Conservation (phyloP, 73 alveolate species). For the Breviolum minutum region DNA sequence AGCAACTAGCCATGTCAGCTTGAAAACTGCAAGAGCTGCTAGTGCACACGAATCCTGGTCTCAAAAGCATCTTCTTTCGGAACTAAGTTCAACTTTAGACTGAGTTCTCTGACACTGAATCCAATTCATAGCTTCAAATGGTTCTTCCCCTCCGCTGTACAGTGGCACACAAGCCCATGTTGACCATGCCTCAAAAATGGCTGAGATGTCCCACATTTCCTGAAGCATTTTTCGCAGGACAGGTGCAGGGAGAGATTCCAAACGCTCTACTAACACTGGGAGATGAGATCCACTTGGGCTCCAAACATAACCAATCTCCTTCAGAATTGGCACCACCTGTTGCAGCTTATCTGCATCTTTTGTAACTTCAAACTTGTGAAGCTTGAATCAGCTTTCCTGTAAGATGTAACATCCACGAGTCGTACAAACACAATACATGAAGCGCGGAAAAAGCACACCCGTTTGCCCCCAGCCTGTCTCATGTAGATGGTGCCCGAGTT, state of each 20-base stretch:
- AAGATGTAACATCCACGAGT: background rate
- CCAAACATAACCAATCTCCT: slow-evolving; percentile 61
- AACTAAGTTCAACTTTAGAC: too few relatives aligned
- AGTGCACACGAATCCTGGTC: too few relatives aligned
- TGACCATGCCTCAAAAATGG: slow-evolving; percentile 56
- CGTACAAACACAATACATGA: too few relatives aligned
- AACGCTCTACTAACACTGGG: too few relatives aligned
- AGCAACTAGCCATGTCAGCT: background rate
- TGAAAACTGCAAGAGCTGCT: background rate
- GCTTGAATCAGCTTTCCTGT: background rate
- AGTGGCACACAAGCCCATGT: background rate
- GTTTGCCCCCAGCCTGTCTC: slow-evolving; percentile 61
- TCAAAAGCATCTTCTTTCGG: background rate
- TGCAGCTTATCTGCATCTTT: too few relatives aligned
- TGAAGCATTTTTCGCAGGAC: background rate
- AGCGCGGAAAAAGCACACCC: background rate
- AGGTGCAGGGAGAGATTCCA: too few relatives aligned
- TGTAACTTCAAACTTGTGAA: too few relatives aligned
- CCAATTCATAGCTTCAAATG: too few relatives aligned
- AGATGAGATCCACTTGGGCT: background rate
- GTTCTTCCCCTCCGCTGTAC: too few relatives aligned
- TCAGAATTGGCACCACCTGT: slow-evolving; percentile 90
- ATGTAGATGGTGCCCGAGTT: slow-evolving; percentile 69
- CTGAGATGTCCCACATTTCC: slow-evolving; percentile 94
- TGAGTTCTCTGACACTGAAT: too few relatives aligned